Evolutionary conservation across 2,329 filamentous ascomycete genomes (phyloP).

Genomic region (Elsinoe arachidis): DNA sequence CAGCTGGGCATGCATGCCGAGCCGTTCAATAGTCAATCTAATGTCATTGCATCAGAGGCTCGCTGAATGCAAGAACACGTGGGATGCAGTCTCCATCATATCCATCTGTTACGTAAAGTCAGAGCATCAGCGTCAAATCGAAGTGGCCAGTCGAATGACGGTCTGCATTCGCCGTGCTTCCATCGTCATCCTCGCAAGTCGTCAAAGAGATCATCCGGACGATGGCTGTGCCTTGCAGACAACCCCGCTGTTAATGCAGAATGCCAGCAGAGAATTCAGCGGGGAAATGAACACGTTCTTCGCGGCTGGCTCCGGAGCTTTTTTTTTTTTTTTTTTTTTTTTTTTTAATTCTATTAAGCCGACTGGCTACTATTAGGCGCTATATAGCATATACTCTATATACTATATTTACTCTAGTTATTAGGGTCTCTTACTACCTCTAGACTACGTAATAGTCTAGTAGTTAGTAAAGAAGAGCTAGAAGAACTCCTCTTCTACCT

Average conservation of each 20-base stretch:
- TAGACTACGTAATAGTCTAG: too few relatives aligned
- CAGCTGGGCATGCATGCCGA: background rate
- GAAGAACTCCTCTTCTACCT: too few relatives aligned
- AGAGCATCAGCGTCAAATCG: too few relatives aligned
- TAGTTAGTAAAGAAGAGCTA: too few relatives aligned
- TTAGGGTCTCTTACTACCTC: too few relatives aligned
- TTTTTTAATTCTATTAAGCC: too few relatives aligned
- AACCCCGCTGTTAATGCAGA: background rate
- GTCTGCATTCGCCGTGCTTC: background rate
- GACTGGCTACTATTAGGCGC: too few relatives aligned
- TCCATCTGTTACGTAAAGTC: background rate
- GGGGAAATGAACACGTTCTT: background rate
- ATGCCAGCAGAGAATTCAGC: background rate
- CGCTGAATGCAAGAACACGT: background rate
- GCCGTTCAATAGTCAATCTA: background rate
- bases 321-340: too few relatives aligned
- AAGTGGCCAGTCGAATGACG: too few relatives aligned
- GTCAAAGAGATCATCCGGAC: background rate
- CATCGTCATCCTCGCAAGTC: background rate
- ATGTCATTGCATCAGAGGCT: background rate
- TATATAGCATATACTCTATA: too few relatives aligned
- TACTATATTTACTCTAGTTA: too few relatives aligned
- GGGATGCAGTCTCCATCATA: background rate
- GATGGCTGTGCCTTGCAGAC: slow-evolving; percentile 1
- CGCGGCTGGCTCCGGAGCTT: background rate